Percentiles rank a stretch among this genome's conserved stretches.
phyloP scores from a whole-genome alignment of 139 green algal genomes.

The Picochlorum sp. region DNA sequence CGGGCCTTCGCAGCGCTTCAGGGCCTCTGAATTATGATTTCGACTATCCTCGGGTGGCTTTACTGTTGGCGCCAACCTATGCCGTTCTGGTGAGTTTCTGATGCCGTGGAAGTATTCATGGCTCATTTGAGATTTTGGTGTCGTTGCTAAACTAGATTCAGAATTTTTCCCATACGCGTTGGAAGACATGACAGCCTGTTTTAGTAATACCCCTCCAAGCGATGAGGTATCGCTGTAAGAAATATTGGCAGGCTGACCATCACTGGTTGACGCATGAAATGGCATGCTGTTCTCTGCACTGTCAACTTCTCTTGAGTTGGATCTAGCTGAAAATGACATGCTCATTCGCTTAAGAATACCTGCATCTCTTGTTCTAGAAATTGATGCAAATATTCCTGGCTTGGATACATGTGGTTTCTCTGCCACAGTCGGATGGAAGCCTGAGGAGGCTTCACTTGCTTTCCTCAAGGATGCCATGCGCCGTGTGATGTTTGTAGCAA shows the following conservation, averaged over 20 bases:
- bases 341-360: background rate
- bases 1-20: background rate
- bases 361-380: background rate
- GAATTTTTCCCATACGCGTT: background rate
- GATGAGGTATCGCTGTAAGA: too few species aligned
- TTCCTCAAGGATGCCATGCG: conserved; percentile 7
- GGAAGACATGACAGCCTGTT: too few species aligned
- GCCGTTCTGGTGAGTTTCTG: background rate
- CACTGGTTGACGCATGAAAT: too few species aligned
- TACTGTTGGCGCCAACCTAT: background rate
- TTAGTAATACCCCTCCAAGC: too few species aligned
- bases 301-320: background rate
- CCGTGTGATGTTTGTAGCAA: background rate
- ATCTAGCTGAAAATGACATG: too few species aligned
- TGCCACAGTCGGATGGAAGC: background rate
- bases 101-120: background rate
- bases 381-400: background rate
- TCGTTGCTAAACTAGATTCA: background rate
- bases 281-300: background rate
- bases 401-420: background rate
- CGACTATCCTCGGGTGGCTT: background rate
- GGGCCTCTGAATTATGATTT: background rate
- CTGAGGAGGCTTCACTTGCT: conserved; percentile 6
- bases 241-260: too few species aligned
- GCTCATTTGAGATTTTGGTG: background rate